Evolutionary conservation across 306 rosid species (phyloP).

Genomic region (Luffa acutangula): DNA sequence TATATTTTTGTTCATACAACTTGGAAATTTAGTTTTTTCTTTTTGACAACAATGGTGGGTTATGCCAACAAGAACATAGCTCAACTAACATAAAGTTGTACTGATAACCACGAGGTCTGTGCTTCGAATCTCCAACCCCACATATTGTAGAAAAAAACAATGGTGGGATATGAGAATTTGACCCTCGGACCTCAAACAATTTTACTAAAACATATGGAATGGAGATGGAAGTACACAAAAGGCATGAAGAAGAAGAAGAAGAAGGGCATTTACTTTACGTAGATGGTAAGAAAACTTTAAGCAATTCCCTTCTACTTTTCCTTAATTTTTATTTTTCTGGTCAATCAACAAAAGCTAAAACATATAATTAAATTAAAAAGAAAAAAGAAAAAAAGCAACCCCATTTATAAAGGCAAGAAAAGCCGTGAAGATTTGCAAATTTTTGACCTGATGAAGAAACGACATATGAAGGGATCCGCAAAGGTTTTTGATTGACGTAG

Average conservation of each 20-base stretch:
- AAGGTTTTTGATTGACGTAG: neutral
- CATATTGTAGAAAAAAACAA: too few species aligned
- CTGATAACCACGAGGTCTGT: too few species aligned
- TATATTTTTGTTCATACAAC: neutral
- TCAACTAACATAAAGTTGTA: too few species aligned
- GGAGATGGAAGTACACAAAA: neutral
- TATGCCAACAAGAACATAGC: too few species aligned
- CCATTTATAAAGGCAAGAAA: neutral
- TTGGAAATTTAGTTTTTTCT: too few species aligned
- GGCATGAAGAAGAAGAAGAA: neutral
- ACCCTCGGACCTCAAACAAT: too few species aligned
- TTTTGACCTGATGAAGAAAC: neutral
- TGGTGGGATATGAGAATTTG: too few species aligned
- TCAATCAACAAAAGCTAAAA: neutral
- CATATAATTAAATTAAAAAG: neutral
- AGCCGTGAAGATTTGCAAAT: neutral
- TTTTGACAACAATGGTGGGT: too few species aligned
- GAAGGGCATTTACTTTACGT: slow-evolving; percentile 8
- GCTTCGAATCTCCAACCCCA: too few species aligned
- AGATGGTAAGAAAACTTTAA: neutral
- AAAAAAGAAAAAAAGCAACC: neutral
- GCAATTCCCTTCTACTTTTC: neutral
- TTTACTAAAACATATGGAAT: neutral
- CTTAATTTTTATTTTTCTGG: neutral
- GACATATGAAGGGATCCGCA: neutral